Evolutionary conservation across 257 asterid genomes (phyloP).

Genomic region (Solanum appendiculatum): DNA sequence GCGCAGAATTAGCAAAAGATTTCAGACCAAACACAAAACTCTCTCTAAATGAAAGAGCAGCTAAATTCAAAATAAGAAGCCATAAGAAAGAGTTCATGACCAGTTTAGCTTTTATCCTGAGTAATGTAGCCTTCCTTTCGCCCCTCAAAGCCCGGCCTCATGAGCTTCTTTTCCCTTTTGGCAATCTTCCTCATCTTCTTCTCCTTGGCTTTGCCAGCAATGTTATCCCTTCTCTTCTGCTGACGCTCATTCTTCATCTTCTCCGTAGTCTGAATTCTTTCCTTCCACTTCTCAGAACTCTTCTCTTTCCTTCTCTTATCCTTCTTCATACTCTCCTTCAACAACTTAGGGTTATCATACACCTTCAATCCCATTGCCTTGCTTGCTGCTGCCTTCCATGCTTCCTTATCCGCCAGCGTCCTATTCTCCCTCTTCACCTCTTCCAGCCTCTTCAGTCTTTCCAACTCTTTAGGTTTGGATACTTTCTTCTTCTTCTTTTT

Average conservation of each 20-base stretch:
- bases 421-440: conserved; percentile 64
- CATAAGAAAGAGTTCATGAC: neutral
- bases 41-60: neutral
- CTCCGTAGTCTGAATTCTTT: conserved; percentile 41
- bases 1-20: neutral
- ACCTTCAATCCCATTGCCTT: conserved; percentile 89
- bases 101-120: conserved; percentile 22
- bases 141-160: conserved; percentile 97
- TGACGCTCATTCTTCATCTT: conserved; percentile 1
- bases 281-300: neutral
- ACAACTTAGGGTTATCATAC: conserved; percentile 56
- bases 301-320: neutral
- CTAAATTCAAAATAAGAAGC: neutral
- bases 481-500: conserved; percentile 51
- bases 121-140: conserved; percentile 64
- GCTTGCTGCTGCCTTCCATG: conserved; percentile 69
- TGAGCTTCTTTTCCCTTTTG: conserved; percentile 72
- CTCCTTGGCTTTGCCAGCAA: neutral
- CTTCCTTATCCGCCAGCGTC: conserved; percentile 47
- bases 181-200: neutral
- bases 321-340: conserved; percentile 55
- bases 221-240: neutral
- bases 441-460: conserved; percentile 42
- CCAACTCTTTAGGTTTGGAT: conserved; percentile 54
- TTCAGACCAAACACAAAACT: neutral